These are phyloP conservation scores for Tricholoma matsutake DNA, from an alignment of 768 basidiomycete species.

Conservation along the genomic window DNA sequence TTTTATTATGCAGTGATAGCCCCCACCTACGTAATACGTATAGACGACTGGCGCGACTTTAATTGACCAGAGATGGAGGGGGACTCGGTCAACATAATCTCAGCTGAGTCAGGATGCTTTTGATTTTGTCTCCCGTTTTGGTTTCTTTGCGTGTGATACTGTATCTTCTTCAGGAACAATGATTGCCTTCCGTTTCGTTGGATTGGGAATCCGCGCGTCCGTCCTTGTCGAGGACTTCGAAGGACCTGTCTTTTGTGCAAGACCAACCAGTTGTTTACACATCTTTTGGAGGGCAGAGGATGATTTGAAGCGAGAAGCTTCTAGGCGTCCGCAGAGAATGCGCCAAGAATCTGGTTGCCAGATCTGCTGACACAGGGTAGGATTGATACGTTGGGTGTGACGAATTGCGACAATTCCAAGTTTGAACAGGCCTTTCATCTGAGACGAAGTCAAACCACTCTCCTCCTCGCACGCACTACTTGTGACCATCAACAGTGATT, in stretches of 20 bases:
- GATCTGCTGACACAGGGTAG: slow-evolving; percentile 26
- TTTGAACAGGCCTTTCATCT: slow-evolving; percentile 80
- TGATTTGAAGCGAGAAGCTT: slow-evolving; percentile 57
- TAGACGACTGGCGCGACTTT: not conserved
- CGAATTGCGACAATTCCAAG: slow-evolving; percentile 62
- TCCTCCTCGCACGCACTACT: slow-evolving; percentile 47
- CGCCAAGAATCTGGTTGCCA: slow-evolving; percentile 68
- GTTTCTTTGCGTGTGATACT: slow-evolving; percentile 13
- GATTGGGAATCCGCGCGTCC: slow-evolving; percentile 9
- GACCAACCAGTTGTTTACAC: slow-evolving; percentile 57
- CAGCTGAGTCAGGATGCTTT: not conserved
- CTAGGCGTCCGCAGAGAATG: slow-evolving; percentile 43
- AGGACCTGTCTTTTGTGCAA: slow-evolving; percentile 15
- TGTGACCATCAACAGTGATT: slow-evolving; percentile 46
- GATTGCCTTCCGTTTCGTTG: slow-evolving; percentile 39
- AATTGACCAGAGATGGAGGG: not conserved
- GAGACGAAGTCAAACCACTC: slow-evolving; percentile 48
- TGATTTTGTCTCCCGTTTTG: slow-evolving; percentile 3
- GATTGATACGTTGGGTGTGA: slow-evolving; percentile 50
- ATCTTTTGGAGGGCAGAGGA: slow-evolving; percentile 59
- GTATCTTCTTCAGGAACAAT: slow-evolving; percentile 23
- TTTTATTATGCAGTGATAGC: not conserved
- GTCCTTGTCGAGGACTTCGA: slow-evolving; percentile 13
- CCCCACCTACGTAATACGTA: not conserved
- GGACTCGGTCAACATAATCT: not conserved